Base-by-base conservation (phyloP, 768 basidiomycete species). In the Lentinula boryana region DNA sequence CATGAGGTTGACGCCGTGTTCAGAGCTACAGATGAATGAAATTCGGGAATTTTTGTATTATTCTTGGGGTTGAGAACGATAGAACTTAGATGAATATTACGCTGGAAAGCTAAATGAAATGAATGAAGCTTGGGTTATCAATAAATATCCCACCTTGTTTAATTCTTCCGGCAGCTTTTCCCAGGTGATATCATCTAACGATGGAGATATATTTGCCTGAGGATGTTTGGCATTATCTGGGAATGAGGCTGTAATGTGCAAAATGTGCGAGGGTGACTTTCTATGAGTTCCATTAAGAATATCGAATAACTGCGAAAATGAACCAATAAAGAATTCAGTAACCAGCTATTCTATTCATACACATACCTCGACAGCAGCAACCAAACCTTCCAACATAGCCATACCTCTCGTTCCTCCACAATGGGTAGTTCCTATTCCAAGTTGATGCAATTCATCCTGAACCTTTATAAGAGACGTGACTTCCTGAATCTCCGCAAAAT, bases 351-450 rank as follows among this genome's bases (percentile, higher is more conserved):
- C n/a, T 5, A 44, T 36, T 7, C 12, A 21, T 46, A 66, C 74
- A 58, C 55, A 21, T 57, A 89, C 88, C 78, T 91, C 88, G 23
- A 90, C 71, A 35, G 84, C 85, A 16, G 88, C 85, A 13, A 87
- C 84, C 12, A 89, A 69, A 7, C 85, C 89, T 61, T 91, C 89
- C 6, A 91, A 72, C 4, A 85, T 84, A 31, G 87, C 85, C 80
- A 89, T 79, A 1, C 88, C 88, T 60, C 67, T 70, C 32, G 69
- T 69, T 7, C 77, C 78, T 5, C 80, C 80, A 7, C 78, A 77
- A 49, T 75, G 77, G 1, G 83, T 83, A 60, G 76, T 72, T 3
- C 88, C 88, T 16, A 90, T 75, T 2, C 86, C 87, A 5, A 87
- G 71, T 35, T 76, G 78, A 10, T 67, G 63, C 4, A 70, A 68